Conservation (phyloP, 768 basidiomycete species). For the Leccinum incarnatum region DNA sequence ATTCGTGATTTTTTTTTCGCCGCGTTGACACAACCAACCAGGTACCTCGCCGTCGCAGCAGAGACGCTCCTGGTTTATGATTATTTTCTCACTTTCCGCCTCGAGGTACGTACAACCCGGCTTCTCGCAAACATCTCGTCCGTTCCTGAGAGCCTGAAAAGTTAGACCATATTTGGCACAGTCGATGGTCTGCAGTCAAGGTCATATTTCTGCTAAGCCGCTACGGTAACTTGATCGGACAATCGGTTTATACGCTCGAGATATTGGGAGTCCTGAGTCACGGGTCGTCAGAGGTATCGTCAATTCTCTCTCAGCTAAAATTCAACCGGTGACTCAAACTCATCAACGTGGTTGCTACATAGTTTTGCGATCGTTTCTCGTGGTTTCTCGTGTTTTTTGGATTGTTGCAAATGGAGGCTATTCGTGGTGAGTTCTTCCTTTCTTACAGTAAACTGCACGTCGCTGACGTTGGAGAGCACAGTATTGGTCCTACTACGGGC, state of each 20-base stretch:
- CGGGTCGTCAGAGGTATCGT: too few species aligned
- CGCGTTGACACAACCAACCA: background rate
- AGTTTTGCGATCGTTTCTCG: too few species aligned
- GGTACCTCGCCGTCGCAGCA: background rate
- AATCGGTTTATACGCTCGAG: slow-evolving; percentile 6
- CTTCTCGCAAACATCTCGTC: background rate
- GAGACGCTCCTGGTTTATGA: slow-evolving; percentile 4
- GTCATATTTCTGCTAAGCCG: slow-evolving; percentile 16
- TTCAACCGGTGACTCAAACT: too few species aligned
- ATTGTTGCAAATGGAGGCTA: slow-evolving; percentile 2
- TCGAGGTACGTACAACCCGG: slow-evolving; percentile 9
- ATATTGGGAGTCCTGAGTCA: slow-evolving; percentile 9
- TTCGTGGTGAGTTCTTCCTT: slow-evolving; percentile 7
- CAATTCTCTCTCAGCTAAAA: too few species aligned
- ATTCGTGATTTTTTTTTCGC: background rate
- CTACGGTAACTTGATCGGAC: slow-evolving; percentile 12
- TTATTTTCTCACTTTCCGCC: slow-evolving; percentile 11
- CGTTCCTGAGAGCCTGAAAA: background rate
- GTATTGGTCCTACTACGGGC: slow-evolving; percentile 16
- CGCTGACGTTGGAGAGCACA: background rate
- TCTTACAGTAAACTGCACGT: background rate
- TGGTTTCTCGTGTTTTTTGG: background rate
- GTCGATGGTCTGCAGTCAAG: slow-evolving; percentile 7
- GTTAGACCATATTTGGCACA: slow-evolving; percentile 3
- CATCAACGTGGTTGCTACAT: too few species aligned